Base-by-base conservation (phyloP, 139 green algal genomes). In the Zygnema circumcarinatum region DNA sequence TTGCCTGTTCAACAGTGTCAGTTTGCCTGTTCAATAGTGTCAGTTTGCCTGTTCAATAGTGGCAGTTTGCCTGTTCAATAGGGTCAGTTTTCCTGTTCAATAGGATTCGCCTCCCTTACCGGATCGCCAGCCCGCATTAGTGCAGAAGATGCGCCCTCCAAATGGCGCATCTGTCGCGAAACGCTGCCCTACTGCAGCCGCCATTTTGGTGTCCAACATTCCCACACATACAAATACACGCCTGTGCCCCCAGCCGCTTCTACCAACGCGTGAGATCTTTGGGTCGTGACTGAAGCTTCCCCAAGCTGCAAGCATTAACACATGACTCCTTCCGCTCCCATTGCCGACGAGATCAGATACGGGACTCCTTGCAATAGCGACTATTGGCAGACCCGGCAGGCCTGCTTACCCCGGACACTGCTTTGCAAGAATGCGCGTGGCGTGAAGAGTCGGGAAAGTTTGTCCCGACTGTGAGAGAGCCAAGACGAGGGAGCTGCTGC, bases 401-500 rank as follows among this genome's bases (percentile, higher is more conserved):
- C n/a, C n/a, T n/a, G n/a, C 39, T 73, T 54, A 83, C 0, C 83
- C 74, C 2, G 84, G 84, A 40, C 74, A 89, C 31, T 86, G 35
- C 32, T 41, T 78, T 39, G 42, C 25, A 2, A 91, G 83, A 62
- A 91, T 68, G 22, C 74, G 69, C 0, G 83, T 87, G 42, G 83
- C 87, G 36, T 89, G 83, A 47, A 91, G 83, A 22, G 87, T 87
- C 7, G 83, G 83, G 74, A 91, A 91, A 11, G 87, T 91, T 20
- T 91, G 83, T 16, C 87, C 87, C 1, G 78, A 90, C 53, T 91
- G 87, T 7, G n/a, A 74, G 47, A 91, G 33, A 21, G 52, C 62
- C 29, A 91, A 22, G 2, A 91, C 87, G 20, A 91, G 88, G 40
- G 85, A 38, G 16, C 29, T 80, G 56, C 29, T 40, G 0, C 16